Conservation (phyloP, 2,329 filamentous ascomycete genomes). For the Scedosporium apiospermum region DNA sequence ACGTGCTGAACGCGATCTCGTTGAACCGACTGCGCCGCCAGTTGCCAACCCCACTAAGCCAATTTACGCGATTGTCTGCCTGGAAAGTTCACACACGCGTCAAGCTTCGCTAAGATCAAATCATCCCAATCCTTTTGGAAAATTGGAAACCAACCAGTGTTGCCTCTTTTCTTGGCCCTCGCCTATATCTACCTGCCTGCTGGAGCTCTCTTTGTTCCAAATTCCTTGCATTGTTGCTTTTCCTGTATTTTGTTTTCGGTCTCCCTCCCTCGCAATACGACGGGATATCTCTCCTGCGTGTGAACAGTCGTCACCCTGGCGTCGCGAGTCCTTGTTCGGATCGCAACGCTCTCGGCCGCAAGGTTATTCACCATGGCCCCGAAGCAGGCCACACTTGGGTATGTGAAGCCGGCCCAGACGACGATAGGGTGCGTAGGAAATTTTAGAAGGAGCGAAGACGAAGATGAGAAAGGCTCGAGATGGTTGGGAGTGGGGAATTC, state of each 20-base stretch:
- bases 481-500: neutral
- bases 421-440: constrained; percentile 54
- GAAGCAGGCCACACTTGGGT: constrained; percentile 82
- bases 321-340: constrained; percentile 13
- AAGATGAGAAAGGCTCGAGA: too few species aligned
- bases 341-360: constrained; percentile 12
- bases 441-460: neutral
- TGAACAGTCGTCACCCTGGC: constrained; percentile 7
- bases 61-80: too few species aligned
- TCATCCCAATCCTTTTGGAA: too few species aligned
- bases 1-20: too few species aligned
- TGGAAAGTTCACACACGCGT: too few species aligned
- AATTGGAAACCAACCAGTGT: too few species aligned
- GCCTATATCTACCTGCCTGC: too few species aligned
- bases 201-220: too few species aligned
- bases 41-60: too few species aligned
- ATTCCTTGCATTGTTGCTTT: neutral
- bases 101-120: too few species aligned
- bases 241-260: neutral
- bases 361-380: constrained; percentile 29
- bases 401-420: constrained; percentile 65
- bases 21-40: too few species aligned
- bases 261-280: neutral
- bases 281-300: neutral
- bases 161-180: too few species aligned